phyloP scores from a whole-genome alignment of 805 yeast species.

The Starmerella potacharoeniae region DNA sequence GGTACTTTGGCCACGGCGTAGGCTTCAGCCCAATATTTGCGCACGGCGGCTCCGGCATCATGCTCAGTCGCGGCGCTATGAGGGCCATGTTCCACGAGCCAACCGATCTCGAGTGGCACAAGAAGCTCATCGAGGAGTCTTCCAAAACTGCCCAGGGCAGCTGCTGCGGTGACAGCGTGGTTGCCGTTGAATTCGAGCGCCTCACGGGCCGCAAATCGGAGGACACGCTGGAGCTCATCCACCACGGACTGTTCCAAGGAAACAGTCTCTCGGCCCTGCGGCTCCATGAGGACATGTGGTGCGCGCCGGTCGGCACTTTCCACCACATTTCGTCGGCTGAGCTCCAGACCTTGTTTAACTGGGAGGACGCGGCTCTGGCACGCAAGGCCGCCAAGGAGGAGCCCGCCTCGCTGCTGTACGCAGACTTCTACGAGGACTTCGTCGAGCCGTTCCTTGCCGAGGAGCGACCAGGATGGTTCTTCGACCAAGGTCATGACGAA shows the following conservation, averaged over 20 bases:
- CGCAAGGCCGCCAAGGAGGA: slow-evolving; percentile 1
- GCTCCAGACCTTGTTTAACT: slow-evolving; percentile 26
- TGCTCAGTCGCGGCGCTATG: slow-evolving; percentile 28
- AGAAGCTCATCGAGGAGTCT: slow-evolving; percentile 14
- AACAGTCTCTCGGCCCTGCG: slow-evolving; percentile 21
- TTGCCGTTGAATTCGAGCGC: slow-evolving; percentile 24
- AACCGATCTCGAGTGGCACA: slow-evolving; percentile 3
- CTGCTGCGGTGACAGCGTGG: slow-evolving; percentile 32
- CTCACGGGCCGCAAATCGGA: slow-evolving; percentile 10
- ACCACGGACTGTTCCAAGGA: slow-evolving; percentile 26
- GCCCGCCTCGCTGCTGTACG: slow-evolving; percentile 16
- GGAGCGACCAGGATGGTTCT: slow-evolving; percentile 24
- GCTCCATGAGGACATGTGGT: slow-evolving; percentile 22
- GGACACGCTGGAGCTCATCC: slow-evolving; percentile 12
- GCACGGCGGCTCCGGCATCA: slow-evolving; percentile 33
- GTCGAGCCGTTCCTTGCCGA: slow-evolving; percentile 24
- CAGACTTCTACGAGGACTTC: slow-evolving; percentile 28
- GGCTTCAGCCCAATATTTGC: slow-evolving; percentile 25
- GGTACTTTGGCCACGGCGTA: slow-evolving; percentile 27
- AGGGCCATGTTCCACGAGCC: slow-evolving; percentile 21
- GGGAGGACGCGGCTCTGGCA: slow-evolving; percentile 15
- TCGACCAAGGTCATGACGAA: neutral
- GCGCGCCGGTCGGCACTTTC: slow-evolving; percentile 27
- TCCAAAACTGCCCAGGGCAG: slow-evolving; percentile 18
- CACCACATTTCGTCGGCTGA: slow-evolving; percentile 28